Evolutionary conservation across 2,329 filamentous ascomycete species (phyloP), one percentile per base, ranked within the genome.

Genomic region (Alternaria arborescens): DNA sequence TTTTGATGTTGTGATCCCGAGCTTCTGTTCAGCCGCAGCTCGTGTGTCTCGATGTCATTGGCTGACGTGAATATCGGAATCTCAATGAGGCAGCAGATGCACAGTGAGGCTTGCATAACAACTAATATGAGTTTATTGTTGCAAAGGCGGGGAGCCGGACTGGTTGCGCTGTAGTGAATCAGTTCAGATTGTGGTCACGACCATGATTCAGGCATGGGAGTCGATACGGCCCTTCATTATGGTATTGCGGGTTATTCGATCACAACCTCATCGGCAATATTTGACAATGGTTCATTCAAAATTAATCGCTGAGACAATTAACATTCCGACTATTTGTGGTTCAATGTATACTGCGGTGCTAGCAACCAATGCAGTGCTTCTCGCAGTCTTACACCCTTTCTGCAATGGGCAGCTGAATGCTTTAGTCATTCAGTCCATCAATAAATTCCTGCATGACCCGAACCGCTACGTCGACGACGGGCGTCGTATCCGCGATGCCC

Each of bases 1-100:
- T 53, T 58, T 30, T 48, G 43, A 48, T 36, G 43, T 44, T 10
- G 38, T 48, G 40, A 43, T 53, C 24, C 48, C 22, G 51, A 46
- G 20, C 22, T 18, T 7, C 40, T 40, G 18, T 54, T 61, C 58
- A 57, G 54, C 58, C 47, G 46, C 55, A 61, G 59, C 55, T 58
- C 38, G 47, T 28, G 38, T 44, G 22, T 32, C 14, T 18, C 8
- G 10, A 14, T 38, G 3, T 53, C 18, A 61, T 61, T 61, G 59
- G 59, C 18, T 36, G 36, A 34, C 8, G n/a, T 53, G 24, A 7
- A 28, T 32, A 14, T 32, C 47, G 28, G 30, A 4, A 20, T 26
- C 59, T 36, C 22, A 53, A 58, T 30, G 10, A n/a, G 59, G 47
- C 34, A 42, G 47, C 16, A 41, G 43, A 47, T 34, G 41, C 26